These are phyloP conservation scores for Acanthochlamys bracteata DNA, from an alignment of 106 monocot species.

Conservation along the genomic window DNA sequence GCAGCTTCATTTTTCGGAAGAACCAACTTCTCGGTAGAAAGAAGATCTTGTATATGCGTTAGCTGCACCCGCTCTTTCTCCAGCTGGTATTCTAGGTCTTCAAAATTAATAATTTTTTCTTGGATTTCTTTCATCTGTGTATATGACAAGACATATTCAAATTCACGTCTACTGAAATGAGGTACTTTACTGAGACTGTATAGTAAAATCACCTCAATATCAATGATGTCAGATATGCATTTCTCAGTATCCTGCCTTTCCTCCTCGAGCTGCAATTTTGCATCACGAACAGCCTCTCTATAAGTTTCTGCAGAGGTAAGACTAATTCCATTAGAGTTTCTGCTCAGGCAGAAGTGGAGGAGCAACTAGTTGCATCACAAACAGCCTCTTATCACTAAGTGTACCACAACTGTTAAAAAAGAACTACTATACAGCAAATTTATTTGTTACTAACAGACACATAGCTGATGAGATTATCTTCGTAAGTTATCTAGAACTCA, in stretches of 20 bases:
- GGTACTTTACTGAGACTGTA: neutral
- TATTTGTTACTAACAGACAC: no score
- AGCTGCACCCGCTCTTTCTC: conserved; percentile 73
- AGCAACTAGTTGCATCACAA: no score
- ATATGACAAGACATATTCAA: no score
- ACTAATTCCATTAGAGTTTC: conserved; percentile 19
- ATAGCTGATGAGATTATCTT: no score
- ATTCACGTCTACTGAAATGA: no score
- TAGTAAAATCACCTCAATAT: conserved; percentile 41
- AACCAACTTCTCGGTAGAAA: conserved; percentile 64
- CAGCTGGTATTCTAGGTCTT: conserved; percentile 55
- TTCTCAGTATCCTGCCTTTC: conserved; percentile 48
- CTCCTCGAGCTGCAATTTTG: conserved; percentile 48
- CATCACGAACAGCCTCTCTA: conserved; percentile 32
- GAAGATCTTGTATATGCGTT: conserved; percentile 32
- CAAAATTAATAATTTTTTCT: conserved; percentile 58
- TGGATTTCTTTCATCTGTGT: conserved; percentile 80
- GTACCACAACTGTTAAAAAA: no score
- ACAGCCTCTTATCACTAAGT: no score
- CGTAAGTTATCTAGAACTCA: no score
- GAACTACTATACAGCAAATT: no score
- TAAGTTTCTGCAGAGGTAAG: conserved; percentile 8
- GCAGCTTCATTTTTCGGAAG: conserved; percentile 27
- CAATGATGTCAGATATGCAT: conserved; percentile 58
- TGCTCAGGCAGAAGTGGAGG: neutral